These are phyloP conservation scores for Oenanthe javanica DNA, from an alignment of 140 eudicot genomes.

Conservation along the genomic window DNA sequence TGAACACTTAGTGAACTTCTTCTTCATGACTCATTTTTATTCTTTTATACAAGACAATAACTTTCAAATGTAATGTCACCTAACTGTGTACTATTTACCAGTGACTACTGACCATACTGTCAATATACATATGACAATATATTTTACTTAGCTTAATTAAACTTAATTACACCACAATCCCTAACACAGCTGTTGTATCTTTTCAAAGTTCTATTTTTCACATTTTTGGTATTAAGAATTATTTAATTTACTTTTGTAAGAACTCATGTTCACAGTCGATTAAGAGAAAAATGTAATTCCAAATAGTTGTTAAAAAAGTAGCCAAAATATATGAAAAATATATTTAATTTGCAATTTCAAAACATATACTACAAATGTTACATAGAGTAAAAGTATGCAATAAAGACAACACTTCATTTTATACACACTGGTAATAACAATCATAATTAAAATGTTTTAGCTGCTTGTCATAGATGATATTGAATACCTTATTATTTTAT, in stretches of 20 bases:
- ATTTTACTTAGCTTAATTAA: too few species aligned
- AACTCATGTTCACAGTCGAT: constrained; percentile 63
- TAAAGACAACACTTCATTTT: neutral
- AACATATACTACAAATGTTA: neutral
- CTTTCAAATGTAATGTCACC: too few species aligned
- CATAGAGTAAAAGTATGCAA: neutral
- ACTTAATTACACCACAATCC: too few species aligned
- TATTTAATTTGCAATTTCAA: neutral
- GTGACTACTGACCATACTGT: too few species aligned
- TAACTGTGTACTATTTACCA: too few species aligned
- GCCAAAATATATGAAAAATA: neutral
- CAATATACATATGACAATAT: too few species aligned
- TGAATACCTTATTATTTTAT: constrained; percentile 65
- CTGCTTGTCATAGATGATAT: neutral
- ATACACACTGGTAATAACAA: constrained; percentile 14
- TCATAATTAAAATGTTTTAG: neutral
- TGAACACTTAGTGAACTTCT: too few species aligned
- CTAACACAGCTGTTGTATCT: too few species aligned
- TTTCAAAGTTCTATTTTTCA: constrained; percentile 50
- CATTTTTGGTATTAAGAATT: constrained; percentile 43
- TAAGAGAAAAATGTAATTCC: constrained; percentile 23
- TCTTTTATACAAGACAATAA: too few species aligned
- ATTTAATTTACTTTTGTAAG: constrained; percentile 47
- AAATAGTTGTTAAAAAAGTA: constrained; percentile 33
- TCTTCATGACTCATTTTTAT: too few species aligned